Base-by-base conservation (phyloP, 345 rosid genomes). In the Euphorbia tirucalli region DNA sequence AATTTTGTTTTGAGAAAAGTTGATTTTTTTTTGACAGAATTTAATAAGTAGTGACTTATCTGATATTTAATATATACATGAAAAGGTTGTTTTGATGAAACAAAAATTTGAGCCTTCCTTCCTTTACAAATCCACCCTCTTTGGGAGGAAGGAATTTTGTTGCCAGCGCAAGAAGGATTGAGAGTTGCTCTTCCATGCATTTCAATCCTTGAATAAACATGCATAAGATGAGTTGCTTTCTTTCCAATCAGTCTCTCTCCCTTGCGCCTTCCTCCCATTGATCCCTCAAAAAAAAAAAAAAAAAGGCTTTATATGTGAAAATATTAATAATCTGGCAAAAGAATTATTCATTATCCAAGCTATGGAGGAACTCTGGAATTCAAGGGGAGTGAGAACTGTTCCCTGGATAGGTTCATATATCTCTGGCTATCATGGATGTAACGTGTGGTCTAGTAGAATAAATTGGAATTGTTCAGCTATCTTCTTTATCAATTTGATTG, bases 401-500 rank as follows among this genome's bases (percentile, higher is more conserved):
- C 19, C 21, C 32, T 32, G 24, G 19, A 19, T 57, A 27, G 32
- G 59, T 32, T 68, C 54, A 52, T 31, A 22, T 57, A 2, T 15
- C 35, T 27, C 7, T 21, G 3, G 19, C 30, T 63, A n/a, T 37
- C 19, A 61, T 21, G n/a, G 46, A 22, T 68, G 19, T 28, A 14
- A 18, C 13, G 14, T 28, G 27, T 59, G 35, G n/a, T 50, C 48
- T 27, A 19, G 7, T 61, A 50, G 24, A 61, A 15, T 35, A 31
- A 32, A 59, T 4, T 59, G 22, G 48, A 71, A 31, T 46, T 76
- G 11, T 7, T 31, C 30, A 49, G 54, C 15, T 48, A 54, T 18
- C 27, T 63, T 16, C 70, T 69, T 41, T 66, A 52, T 11, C 14
- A 72, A 44, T 69, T 49, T 72, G 46, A 80, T 61, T 59, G 37